Conservation (phyloP, 768 basidiomycete species). For the Pholiota molesta region DNA sequence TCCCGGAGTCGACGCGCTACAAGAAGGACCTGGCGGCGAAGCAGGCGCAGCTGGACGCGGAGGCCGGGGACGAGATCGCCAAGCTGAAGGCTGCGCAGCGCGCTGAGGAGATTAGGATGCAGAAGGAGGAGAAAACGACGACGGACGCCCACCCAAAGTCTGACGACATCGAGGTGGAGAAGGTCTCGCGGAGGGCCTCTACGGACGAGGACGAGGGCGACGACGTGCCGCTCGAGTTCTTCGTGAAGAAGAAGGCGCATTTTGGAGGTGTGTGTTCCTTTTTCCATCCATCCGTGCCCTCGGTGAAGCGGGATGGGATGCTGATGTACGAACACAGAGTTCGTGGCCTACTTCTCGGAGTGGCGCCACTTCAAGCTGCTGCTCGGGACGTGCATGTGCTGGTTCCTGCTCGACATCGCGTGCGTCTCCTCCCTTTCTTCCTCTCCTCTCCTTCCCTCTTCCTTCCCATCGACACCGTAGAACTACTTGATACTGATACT, state of each 20-base stretch:
- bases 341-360: slow-evolving; percentile 67
- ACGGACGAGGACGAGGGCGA: neutral
- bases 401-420: slow-evolving; percentile 82
- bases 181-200: neutral
- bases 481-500: too few species aligned
- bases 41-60: slow-evolving; percentile 25
- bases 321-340: slow-evolving; percentile 44
- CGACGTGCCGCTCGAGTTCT: slow-evolving; percentile 13
- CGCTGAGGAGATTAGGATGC: slow-evolving; percentile 3
- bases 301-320: neutral
- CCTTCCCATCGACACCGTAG: too few species aligned
- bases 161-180: neutral
- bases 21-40: slow-evolving; percentile 39
- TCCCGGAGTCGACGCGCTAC: slow-evolving; percentile 68
- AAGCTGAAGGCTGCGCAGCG: slow-evolving; percentile 27
- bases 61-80: slow-evolving; percentile 26
- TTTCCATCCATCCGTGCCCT: too few species aligned
- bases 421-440: slow-evolving; percentile 30
- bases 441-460: too few species aligned
- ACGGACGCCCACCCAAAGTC: too few species aligned
- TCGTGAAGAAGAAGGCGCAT: slow-evolving; percentile 51
- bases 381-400: slow-evolving; percentile 66
- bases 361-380: slow-evolving; percentile 72
- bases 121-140: neutral
- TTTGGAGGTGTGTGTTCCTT: slow-evolving; percentile 44